Evolutionary conservation across 495 filamentous ascomycete species (phyloP), one percentile per base, ranked within the genome.

Genomic region (Coniosporium apollinis): DNA sequence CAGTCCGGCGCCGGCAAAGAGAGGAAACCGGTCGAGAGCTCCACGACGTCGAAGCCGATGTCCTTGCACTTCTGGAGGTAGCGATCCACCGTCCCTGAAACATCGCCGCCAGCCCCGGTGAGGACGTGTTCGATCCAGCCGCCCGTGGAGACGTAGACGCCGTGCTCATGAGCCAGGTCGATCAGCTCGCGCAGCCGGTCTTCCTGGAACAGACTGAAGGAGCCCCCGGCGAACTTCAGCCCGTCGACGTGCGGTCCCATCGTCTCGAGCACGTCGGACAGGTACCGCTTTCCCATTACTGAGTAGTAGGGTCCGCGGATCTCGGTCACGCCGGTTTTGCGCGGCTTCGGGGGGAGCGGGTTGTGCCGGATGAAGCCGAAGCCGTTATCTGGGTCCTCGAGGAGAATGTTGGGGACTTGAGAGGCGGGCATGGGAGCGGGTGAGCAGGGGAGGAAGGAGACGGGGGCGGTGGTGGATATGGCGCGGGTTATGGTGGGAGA

Each of bases 71-170:
- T 65, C 0, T 38, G 44, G 11, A 72, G 54, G 37, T 70, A 72
- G 22, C 55, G 58, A 41, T 69, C 59, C n/a, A 72, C 62, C 2
- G 61, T 58, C 3, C 50, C 41, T 17, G 52, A 46, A 0, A 56
- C 42, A 34, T 65, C 60, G 20, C n/a, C n/a, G n/a, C n/a, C n/a
- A n/a, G 62, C 54, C 34, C 65, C 58, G 0, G 61, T 61, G 10
- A 73, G 63, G 26, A 71, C 50, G 43, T 71, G 65, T 42, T 70
- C 67, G 28, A 67, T 61, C 61, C 65, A 71, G 19, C 67, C 67
- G 19, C 66, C 67, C 54, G 69, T 71, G 14, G 66, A 69, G 16
- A 70, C 61, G 46, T 72, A 71, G 3, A 69, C 65, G 10, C 49
- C 55, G 46, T 70, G 47, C 26, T 59, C 53, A 36, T 71, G 68